Evolutionary conservation across 345 rosid genomes (phyloP).

Genomic region (Litchi chinensis): DNA sequence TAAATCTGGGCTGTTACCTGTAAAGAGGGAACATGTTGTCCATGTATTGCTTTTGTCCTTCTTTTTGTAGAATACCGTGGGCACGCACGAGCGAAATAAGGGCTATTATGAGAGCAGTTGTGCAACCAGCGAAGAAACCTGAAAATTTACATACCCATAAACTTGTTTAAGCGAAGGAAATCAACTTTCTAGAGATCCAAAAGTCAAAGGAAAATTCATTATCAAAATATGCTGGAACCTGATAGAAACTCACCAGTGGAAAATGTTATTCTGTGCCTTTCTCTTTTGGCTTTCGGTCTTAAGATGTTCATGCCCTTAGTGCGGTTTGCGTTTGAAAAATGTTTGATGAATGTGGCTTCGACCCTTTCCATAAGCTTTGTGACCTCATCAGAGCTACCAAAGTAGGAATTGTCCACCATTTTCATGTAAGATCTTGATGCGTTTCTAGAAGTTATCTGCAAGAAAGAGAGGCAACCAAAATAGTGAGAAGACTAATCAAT

Average conservation of each 20-base stretch:
- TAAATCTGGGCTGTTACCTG: slow-evolving; percentile 36
- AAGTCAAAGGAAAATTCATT: neutral
- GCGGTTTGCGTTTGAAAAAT: slow-evolving; percentile 62
- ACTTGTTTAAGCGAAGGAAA: neutral
- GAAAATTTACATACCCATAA: slow-evolving; percentile 18
- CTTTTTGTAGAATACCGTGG: slow-evolving; percentile 31
- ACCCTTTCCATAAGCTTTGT: slow-evolving; percentile 63
- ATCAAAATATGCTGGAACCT: neutral
- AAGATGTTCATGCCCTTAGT: slow-evolving; percentile 57
- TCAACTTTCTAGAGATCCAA: neutral
- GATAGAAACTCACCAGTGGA: slow-evolving; percentile 40
- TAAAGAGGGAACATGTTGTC: slow-evolving; percentile 65
- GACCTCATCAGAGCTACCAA: slow-evolving; percentile 60
- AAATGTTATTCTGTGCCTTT: slow-evolving; percentile 62
- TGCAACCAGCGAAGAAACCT: slow-evolving; percentile 65
- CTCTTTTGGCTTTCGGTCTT: slow-evolving; percentile 52
- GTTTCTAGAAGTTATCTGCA: slow-evolving; percentile 60
- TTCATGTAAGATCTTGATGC: slow-evolving; percentile 63
- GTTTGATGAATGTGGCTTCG: slow-evolving; percentile 67
- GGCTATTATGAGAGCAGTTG: slow-evolving; percentile 50
- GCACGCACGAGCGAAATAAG: slow-evolving; percentile 42
- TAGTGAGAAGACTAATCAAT: neutral
- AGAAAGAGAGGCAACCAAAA: neutral
- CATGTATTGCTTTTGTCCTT: slow-evolving; percentile 48
- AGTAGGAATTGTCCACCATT: slow-evolving; percentile 60